phyloP scores from a whole-genome alignment of 495 filamentous ascomycete species.

The Penicillium malachiteum region DNA sequence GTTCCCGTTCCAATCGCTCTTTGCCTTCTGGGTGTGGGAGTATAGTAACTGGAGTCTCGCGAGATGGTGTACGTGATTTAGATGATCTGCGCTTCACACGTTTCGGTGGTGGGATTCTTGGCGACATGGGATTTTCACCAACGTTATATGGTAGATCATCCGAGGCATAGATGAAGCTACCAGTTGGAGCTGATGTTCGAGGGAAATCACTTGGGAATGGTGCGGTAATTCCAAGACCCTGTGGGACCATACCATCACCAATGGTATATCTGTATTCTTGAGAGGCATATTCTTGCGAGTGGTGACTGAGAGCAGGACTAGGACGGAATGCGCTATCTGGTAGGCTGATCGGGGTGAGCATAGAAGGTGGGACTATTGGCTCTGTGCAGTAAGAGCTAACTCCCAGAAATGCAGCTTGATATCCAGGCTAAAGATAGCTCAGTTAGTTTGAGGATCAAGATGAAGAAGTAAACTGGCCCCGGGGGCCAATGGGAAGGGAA shows the following conservation, averaged over 20 bases:
- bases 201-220: constrained; percentile 38
- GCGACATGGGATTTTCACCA: constrained; percentile 27
- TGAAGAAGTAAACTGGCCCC: neutral
- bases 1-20: constrained; percentile 36
- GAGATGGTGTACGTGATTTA: constrained; percentile 18
- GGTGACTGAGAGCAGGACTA: constrained; percentile 41
- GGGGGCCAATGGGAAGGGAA: neutral
- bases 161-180: constrained; percentile 25
- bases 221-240: constrained; percentile 42
- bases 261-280: constrained; percentile 37
- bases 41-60: constrained; percentile 36
- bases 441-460: constrained; percentile 2
- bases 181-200: constrained; percentile 19
- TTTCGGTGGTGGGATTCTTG: constrained; percentile 25
- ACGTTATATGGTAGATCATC: constrained; percentile 22
- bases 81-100: constrained; percentile 28
- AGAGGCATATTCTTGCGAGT: constrained; percentile 30
- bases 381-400: constrained; percentile 35
- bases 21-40: constrained; percentile 42
- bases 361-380: constrained; percentile 26
- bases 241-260: constrained; percentile 25
- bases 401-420: constrained; percentile 30
- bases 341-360: constrained; percentile 43
- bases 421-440: constrained; percentile 14
- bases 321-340: constrained; percentile 38